phyloP scores from a whole-genome alignment of 768 basidiomycete genomes.

The Lactifluus pinguis region DNA sequence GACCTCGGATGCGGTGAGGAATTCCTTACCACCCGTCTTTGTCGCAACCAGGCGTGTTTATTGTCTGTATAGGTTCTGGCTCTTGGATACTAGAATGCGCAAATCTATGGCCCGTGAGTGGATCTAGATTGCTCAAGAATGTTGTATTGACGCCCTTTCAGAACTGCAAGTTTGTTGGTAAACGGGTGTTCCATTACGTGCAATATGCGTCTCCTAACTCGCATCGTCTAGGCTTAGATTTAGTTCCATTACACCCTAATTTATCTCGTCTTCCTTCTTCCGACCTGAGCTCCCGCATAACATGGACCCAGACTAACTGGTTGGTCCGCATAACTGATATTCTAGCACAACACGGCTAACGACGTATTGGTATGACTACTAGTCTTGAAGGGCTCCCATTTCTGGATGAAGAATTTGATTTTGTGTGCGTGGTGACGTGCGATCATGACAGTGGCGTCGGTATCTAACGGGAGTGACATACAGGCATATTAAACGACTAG shows the following conservation, averaged over 20 bases:
- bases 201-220: not conserved
- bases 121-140: not conserved
- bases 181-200: conserved; percentile 16
- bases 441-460: not conserved
- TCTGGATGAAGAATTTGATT: conserved; percentile 65
- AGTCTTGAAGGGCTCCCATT: conserved; percentile 67
- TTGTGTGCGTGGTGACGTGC: conserved; percentile 42
- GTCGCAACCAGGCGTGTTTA: not conserved
- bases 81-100: conserved; percentile 65
- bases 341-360: not conserved
- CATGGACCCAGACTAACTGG: conserved; percentile 71
- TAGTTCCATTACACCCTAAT: conserved; percentile 66
- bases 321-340: conserved; percentile 28
- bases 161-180: conserved; percentile 58
- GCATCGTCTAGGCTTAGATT: conserved; percentile 45
- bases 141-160: conserved; percentile 21
- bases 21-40: not conserved
- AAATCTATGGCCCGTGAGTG: conserved; percentile 47
- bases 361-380: not conserved
- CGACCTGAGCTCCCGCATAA: conserved; percentile 50
- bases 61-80: conserved; percentile 44
- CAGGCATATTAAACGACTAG: conserved; percentile 63
- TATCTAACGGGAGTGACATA: not conserved
- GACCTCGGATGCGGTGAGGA: conserved; percentile 65
- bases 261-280: conserved; percentile 48